These are phyloP conservation scores for Moricandia arvensis DNA, from an alignment of 345 rosid genomes.

Conservation along the genomic window DNA sequence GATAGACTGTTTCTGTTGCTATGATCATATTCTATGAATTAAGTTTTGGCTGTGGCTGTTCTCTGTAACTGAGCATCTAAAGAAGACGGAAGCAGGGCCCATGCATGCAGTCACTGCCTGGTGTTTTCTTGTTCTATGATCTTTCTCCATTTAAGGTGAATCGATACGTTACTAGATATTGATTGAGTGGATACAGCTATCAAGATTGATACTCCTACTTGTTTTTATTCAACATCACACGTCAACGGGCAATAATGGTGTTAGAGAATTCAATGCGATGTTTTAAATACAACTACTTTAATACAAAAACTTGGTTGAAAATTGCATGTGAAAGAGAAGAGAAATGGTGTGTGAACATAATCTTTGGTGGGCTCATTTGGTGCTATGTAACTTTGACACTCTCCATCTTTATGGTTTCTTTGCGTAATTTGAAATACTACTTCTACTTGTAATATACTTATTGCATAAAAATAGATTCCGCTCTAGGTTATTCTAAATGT, in stretches of 20 bases:
- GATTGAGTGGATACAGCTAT: conserved; percentile 7
- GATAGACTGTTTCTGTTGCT: neutral
- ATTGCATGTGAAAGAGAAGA: conserved; percentile 26
- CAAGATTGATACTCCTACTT: neutral
- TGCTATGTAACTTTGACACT: conserved; percentile 24
- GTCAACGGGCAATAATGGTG: conserved; percentile 17
- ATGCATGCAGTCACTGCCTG: conserved; percentile 40
- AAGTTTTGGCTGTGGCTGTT: conserved; percentile 52
- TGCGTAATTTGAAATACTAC: conserved; percentile 31
- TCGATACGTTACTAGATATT: neutral
- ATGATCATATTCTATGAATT: neutral
- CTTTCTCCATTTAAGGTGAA: conserved; percentile 81
- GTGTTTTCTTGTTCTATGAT: conserved; percentile 76
- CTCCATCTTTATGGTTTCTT: conserved; percentile 33
- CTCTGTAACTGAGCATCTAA: conserved; percentile 75
- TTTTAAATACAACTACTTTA: conserved; percentile 11
- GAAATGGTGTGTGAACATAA: conserved; percentile 30
- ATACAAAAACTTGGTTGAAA: conserved; percentile 22
- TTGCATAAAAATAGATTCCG: neutral
- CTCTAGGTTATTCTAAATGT: neutral
- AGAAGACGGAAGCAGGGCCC: conserved; percentile 43
- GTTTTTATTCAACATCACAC: conserved; percentile 3
- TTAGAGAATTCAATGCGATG: conserved; percentile 22
- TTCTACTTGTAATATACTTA: neutral
- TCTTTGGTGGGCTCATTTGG: conserved; percentile 33